A percentile compares a stretch with the other conserved stretches of the same genome.
Evolutionary conservation across 768 basidiomycete genomes (phyloP).

Genomic region (Serendipita sp.): DNA sequence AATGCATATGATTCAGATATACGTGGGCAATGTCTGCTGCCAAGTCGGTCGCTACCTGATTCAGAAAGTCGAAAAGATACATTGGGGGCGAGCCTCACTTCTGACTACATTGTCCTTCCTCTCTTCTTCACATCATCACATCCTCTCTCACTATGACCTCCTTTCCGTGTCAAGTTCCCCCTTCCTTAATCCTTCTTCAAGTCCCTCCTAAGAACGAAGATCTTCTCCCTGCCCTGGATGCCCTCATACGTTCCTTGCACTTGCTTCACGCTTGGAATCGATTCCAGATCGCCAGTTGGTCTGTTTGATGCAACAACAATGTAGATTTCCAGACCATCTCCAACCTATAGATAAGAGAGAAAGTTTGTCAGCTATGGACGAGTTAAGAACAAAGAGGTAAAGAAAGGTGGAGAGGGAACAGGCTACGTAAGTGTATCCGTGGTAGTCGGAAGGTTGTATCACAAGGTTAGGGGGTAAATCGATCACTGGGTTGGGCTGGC

Average conservation of each 20-base stretch:
- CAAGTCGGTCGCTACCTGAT: no score
- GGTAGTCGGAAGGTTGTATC: no score
- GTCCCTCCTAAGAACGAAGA: constrained; percentile 60
- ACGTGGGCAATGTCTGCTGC: no score
- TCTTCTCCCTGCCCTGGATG: constrained; percentile 29
- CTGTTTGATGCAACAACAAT: constrained; percentile 62
- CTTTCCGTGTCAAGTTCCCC: neutral
- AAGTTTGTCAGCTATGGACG: neutral
- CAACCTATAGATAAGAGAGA: constrained; percentile 39
- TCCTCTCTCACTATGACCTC: neutral
- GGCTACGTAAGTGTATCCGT: no score
- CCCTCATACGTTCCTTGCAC: constrained; percentile 41
- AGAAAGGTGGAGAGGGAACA: no score
- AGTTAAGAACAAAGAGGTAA: neutral
- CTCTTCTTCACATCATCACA: neutral
- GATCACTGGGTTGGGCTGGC: no score
- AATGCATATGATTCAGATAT: no score
- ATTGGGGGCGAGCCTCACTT: no score
- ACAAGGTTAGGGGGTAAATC: no score
- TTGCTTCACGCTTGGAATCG: constrained; percentile 42
- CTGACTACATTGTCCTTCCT: neutral
- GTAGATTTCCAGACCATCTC: constrained; percentile 88
- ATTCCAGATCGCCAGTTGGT: constrained; percentile 39
- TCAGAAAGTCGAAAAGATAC: no score
- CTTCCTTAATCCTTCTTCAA: constrained; percentile 61